Conservation (phyloP, 192 early-diverging fungal species). For the Podila horticola region DNA sequence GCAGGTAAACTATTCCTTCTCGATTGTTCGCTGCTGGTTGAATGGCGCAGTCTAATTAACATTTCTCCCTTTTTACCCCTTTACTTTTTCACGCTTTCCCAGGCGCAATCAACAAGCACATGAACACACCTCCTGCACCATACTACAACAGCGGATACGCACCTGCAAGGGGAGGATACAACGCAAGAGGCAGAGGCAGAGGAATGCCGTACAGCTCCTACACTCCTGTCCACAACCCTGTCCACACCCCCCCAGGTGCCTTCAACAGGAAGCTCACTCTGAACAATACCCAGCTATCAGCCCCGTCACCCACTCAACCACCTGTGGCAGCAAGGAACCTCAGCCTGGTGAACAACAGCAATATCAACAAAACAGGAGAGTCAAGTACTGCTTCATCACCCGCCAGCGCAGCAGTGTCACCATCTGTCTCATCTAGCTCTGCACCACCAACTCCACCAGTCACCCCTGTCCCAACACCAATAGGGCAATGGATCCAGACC, state of each 20-base stretch:
- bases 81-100: neutral
- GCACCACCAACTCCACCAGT: neutral
- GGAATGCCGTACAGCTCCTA: slow-evolving; percentile 1
- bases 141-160: slow-evolving; percentile 4
- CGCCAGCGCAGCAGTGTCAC: neutral
- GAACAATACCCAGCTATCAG: slow-evolving; percentile 6
- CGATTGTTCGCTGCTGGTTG: too few relatives aligned
- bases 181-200: slow-evolving; percentile 14
- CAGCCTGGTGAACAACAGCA: slow-evolving; percentile 24
- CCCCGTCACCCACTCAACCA: neutral
- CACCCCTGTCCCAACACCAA: neutral
- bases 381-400: slow-evolving; percentile 4
- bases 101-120: slow-evolving; percentile 51
- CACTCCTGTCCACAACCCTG: neutral
- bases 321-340: slow-evolving; percentile 29
- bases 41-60: too few relatives aligned
- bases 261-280: slow-evolving; percentile 44
- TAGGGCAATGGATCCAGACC: slow-evolving; percentile 44
- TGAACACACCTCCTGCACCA: slow-evolving; percentile 8
- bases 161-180: slow-evolving; percentile 16
- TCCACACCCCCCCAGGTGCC: neutral
- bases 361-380: neutral
- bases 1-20: slow-evolving; percentile 16
- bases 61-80: neutral
- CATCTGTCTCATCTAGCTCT: neutral